Evolutionary conservation across 1,284 basidiomycete species (phyloP).

Genomic region (Heterobasidion irregulare): DNA sequence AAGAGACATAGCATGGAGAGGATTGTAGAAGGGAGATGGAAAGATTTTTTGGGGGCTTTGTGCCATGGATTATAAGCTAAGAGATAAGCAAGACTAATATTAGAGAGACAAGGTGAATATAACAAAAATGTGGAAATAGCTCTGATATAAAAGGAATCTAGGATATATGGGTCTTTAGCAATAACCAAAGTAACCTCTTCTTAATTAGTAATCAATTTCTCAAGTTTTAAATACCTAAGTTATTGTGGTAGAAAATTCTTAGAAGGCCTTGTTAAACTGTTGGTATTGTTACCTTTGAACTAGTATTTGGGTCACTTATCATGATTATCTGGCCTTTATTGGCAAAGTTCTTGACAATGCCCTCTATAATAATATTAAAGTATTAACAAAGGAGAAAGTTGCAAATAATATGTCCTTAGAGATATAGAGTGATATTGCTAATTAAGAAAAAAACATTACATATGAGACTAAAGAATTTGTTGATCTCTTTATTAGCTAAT

Average conservation of each 20-base stretch:
- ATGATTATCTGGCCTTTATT: not conserved
- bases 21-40: no score
- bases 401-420: slow-evolving; percentile 18
- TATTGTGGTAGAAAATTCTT: not conserved
- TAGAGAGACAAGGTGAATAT: not conserved
- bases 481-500: slow-evolving; percentile 16
- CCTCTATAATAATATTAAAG: not conserved
- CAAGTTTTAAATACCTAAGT: not conserved
- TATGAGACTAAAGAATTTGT: slow-evolving; percentile 16
- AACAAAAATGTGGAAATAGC: not conserved
- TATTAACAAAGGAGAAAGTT: slow-evolving; percentile 11
- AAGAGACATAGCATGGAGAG: not conserved
- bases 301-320: not conserved
- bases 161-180: not conserved
- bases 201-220: not conserved
- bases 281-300: not conserved
- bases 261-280: not conserved
- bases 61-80: not conserved
- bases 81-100: not conserved
- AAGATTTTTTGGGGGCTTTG: no score
- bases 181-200: not conserved
- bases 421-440: slow-evolving; percentile 11
- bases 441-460: not conserved
- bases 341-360: not conserved
- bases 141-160: not conserved